Conservation (phyloP, 805 yeast species). For the Metschnikowia kofuensis region DNA sequence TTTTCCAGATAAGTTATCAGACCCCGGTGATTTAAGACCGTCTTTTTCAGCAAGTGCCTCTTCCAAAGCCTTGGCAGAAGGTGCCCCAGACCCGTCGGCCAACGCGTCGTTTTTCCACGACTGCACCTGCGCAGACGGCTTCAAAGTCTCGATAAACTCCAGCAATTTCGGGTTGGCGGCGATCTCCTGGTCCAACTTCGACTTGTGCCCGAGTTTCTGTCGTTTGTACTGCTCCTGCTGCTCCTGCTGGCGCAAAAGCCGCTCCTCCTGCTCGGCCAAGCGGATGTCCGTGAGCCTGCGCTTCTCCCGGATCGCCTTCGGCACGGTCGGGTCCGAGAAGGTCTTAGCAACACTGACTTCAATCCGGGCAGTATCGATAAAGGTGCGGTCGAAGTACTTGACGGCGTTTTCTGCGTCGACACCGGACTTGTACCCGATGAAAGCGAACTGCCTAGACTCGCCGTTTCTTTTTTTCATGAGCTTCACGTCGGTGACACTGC, state of each 20-base stretch:
- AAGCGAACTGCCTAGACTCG: slow-evolving; percentile 88
- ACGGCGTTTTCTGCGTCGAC: slow-evolving; percentile 80
- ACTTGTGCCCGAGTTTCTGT: slow-evolving; percentile 32
- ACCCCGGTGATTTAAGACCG: slow-evolving; percentile 1
- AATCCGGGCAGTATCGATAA: slow-evolving; percentile 77
- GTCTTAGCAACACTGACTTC: slow-evolving; percentile 82
- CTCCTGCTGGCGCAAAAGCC: slow-evolving; percentile 37
- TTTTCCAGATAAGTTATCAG: neutral
- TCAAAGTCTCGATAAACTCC: slow-evolving; percentile 82
- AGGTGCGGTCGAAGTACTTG: slow-evolving; percentile 69
- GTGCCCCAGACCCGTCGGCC: slow-evolving; percentile 45
- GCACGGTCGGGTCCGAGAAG: slow-evolving; percentile 79
- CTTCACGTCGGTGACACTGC: slow-evolving; percentile 84
- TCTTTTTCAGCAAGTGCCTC: slow-evolving; percentile 35
- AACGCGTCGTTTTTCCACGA: slow-evolving; percentile 72
- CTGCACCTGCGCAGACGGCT: slow-evolving; percentile 64
- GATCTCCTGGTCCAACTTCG: slow-evolving; percentile 57
- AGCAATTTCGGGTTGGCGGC: slow-evolving; percentile 62
- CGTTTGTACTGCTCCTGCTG: slow-evolving; percentile 36
- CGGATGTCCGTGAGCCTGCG: slow-evolving; percentile 41
- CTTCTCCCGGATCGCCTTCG: slow-evolving; percentile 51
- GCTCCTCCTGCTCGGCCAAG: slow-evolving; percentile 40
- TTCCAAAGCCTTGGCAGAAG: slow-evolving; percentile 43
- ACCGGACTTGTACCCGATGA: slow-evolving; percentile 75
- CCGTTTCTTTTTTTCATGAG: slow-evolving; percentile 79